Conservation (phyloP, 441 rosid genomes). For the Viola pubescens region DNA sequence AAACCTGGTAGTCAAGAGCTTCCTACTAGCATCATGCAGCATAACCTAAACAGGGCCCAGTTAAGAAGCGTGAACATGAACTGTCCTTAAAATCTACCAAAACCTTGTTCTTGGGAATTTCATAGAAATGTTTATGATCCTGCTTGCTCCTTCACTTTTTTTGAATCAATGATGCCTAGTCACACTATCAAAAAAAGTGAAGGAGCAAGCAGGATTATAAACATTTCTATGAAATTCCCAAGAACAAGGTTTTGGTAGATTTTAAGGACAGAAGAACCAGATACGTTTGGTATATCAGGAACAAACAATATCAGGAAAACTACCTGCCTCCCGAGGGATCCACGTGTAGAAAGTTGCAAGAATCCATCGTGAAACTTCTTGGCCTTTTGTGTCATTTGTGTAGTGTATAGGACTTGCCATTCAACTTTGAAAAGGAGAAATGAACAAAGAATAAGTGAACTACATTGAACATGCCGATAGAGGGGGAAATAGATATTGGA, state of each 20-base stretch:
- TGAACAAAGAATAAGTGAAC: neutral
- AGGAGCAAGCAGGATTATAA: too few species aligned
- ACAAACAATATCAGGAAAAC: neutral
- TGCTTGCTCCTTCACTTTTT: neutral
- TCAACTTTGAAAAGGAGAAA: constrained; percentile 15
- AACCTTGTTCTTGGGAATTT: too few species aligned
- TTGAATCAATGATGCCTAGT: neutral
- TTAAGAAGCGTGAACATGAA: neutral
- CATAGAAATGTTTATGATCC: too few species aligned
- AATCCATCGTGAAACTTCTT: constrained; percentile 48
- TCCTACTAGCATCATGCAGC: constrained; percentile 31
- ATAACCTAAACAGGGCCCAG: constrained; percentile 20
- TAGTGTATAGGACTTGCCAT: constrained; percentile 38
- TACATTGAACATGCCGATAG: too few species aligned
- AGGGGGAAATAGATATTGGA: too few species aligned
- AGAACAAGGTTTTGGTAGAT: too few species aligned
- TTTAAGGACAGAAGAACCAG: too few species aligned
- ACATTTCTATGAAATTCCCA: too few species aligned
- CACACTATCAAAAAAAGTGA: neutral
- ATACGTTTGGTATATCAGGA: neutral
- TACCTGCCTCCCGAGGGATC: constrained; percentile 39
- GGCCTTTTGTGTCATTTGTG: constrained; percentile 37
- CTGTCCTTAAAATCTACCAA: neutral
- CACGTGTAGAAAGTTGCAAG: constrained; percentile 19
- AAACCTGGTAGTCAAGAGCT: constrained; percentile 30